phyloP scores from a whole-genome alignment of 805 yeast species.

The Ogataea corticis region DNA sequence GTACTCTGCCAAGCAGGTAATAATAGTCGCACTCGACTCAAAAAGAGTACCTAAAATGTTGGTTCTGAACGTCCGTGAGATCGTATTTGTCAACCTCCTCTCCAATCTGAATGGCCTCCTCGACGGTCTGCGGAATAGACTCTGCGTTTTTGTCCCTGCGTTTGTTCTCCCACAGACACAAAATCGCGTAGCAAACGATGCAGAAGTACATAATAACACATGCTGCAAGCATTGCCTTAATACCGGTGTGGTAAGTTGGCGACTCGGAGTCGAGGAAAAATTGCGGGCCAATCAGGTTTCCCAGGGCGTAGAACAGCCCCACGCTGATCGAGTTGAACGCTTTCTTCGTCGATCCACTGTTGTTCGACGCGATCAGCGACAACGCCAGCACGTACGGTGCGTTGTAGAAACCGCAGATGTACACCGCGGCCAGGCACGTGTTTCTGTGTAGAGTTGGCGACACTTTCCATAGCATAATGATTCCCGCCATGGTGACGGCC shows the following conservation, averaged over 20 bases:
- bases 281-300: constrained; percentile 66
- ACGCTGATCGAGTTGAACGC: constrained; percentile 32
- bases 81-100: constrained; percentile 36
- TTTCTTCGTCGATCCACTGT: constrained; percentile 70
- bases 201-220: constrained; percentile 25
- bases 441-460: constrained; percentile 18
- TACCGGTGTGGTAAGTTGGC: constrained; percentile 59
- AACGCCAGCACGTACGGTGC: constrained; percentile 24
- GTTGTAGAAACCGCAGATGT: constrained; percentile 24
- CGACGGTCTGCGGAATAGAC: constrained; percentile 10
- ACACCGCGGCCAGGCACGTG: constrained; percentile 27
- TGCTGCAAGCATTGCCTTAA: constrained; percentile 41
- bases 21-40: constrained; percentile 1
- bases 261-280: constrained; percentile 51
- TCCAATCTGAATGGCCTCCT: constrained; percentile 17
- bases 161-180: constrained; percentile 43
- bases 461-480: constrained; percentile 28
- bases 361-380: constrained; percentile 37
- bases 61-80: constrained; percentile 59
- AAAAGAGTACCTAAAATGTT: constrained; percentile 50
- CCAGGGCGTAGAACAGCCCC: constrained; percentile 54
- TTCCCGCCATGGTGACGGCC: constrained; percentile 33
- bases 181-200: constrained; percentile 17
- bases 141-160: constrained; percentile 41
- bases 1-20: not conserved